Evolutionary conservation across 805 yeast species (phyloP).

Genomic region (Kuraishia piskuri): DNA sequence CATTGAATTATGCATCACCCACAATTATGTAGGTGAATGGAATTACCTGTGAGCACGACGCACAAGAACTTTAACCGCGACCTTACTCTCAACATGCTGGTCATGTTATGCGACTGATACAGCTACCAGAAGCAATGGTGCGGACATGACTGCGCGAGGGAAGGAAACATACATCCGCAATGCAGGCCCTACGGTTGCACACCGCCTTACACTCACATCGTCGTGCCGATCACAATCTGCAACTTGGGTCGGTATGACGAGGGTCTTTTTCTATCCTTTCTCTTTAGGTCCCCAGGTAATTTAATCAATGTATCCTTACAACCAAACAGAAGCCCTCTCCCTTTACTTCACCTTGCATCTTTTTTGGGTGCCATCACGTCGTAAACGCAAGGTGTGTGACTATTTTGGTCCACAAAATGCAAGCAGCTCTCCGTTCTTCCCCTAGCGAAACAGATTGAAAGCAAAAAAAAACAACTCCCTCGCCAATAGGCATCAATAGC

Average conservation of each 20-base stretch:
- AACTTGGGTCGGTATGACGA: neutral
- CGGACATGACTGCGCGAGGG: neutral
- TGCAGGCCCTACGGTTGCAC: neutral
- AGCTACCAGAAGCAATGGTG: neutral
- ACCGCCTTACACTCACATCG: neutral
- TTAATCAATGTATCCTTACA: too few relatives aligned
- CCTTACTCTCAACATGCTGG: neutral
- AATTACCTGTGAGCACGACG: neutral
- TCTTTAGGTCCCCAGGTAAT: too few relatives aligned
- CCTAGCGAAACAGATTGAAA: too few relatives aligned
- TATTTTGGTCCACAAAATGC: too few relatives aligned
- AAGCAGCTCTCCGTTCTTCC: too few relatives aligned
- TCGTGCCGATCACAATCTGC: neutral
- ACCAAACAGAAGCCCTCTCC: too few relatives aligned
- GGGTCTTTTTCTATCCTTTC: too few relatives aligned
- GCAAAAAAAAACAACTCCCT: too few relatives aligned
- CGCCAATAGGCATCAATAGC: too few relatives aligned
- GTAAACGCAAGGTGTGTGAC: too few relatives aligned
- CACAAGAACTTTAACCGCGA: neutral
- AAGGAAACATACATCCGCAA: neutral
- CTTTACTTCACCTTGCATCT: too few relatives aligned
- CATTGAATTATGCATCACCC: neutral
- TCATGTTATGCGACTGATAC: neutral
- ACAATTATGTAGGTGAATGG: neutral
- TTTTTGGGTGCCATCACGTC: too few relatives aligned